Base-by-base conservation (phyloP, 78 protist genomes). In the Speleostelium caveatum region DNA sequence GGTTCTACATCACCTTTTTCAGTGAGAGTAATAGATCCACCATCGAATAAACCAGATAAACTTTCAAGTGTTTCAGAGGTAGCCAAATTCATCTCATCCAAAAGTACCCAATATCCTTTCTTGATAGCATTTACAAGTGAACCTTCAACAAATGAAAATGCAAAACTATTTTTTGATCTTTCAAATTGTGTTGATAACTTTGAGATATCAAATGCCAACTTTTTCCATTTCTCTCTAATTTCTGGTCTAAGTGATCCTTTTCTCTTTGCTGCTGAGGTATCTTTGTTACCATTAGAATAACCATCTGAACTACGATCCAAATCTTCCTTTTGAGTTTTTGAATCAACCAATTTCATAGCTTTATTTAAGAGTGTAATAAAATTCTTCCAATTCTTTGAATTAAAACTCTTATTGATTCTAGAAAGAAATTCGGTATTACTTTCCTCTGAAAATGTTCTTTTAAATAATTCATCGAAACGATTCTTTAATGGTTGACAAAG, bases 11-110 rank as follows among this genome's bases (percentile, higher is more conserved):
- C 98, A 24, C 99, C 99, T 33, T 69, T 28, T 59, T 99, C 99
- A 1, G 94, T 93, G 42, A 99, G 87, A 17, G 94, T 65, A 2
- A 98, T 7, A 10, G 98, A 79, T 26, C 97, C 98, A 26, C 87
- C 68, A 28, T 96, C 98, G 28, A 96, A 86, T 24, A 98, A 80
- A 17, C 98, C 96, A 42, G 73, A 71, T 32, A 97, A 79, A 6
- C 95, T 22, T 93, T 97, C 97, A 8, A 99, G 96, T 8, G 98
- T 95, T 89, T 99, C 99, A 0, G 98, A 68, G 12, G 98, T 24
- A 4, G 99, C 99, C 65, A 99, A 79, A 92, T 99, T 98, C 85
- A 98, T 83, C 92, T 99, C 99, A 68, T 99, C 99, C 49, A 99
- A 95, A 10, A 99, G 90, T 32, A 99, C 80, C 99, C 99, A 99